phyloP scores from a whole-genome alignment of 768 basidiomycete species.

The Suillus subalutaceus region DNA sequence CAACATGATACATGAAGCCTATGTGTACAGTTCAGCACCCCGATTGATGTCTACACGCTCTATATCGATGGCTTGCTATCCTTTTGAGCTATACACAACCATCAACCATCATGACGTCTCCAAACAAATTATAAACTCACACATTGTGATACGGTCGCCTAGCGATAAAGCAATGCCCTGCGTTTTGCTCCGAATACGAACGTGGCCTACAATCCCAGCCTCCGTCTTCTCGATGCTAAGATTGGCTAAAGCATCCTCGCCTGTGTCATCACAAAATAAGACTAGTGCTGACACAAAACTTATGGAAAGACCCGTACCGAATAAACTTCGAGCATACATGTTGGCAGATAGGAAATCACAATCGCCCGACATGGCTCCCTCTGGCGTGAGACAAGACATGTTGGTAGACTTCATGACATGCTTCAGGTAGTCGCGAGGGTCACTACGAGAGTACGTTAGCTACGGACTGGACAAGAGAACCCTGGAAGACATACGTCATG shows the following conservation, averaged over 20 bases:
- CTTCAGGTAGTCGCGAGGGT: constrained; percentile 80
- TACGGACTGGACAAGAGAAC: not conserved
- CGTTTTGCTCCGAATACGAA: constrained; percentile 91
- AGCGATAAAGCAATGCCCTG: constrained; percentile 76
- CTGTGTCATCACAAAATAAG: constrained; percentile 36
- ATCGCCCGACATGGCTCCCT: constrained; percentile 79
- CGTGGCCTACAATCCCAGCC: constrained; percentile 56
- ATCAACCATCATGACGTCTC: not conserved
- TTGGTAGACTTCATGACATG: constrained; percentile 85
- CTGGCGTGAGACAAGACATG: constrained; percentile 94
- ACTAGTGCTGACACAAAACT: not conserved
- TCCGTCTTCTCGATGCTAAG: constrained; percentile 84
- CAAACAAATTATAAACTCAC: not conserved
- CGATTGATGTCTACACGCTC: not conserved
- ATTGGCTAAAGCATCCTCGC: constrained; percentile 93
- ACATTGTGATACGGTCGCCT: not conserved
- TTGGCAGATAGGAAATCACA: constrained; percentile 94
- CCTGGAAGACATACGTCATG: constrained; percentile 60
- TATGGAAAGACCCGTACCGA: constrained; percentile 54
- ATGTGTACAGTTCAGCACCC: not conserved
- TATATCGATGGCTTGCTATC: not conserved
- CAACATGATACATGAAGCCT: not conserved
- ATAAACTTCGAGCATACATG: constrained; percentile 88
- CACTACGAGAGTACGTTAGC: constrained; percentile 41
- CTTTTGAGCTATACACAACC: not conserved